Evolutionary conservation across 768 basidiomycete genomes (phyloP), one percentile per base, ranked within the genome.

Genomic region (Rossbeevera mucosa): DNA sequence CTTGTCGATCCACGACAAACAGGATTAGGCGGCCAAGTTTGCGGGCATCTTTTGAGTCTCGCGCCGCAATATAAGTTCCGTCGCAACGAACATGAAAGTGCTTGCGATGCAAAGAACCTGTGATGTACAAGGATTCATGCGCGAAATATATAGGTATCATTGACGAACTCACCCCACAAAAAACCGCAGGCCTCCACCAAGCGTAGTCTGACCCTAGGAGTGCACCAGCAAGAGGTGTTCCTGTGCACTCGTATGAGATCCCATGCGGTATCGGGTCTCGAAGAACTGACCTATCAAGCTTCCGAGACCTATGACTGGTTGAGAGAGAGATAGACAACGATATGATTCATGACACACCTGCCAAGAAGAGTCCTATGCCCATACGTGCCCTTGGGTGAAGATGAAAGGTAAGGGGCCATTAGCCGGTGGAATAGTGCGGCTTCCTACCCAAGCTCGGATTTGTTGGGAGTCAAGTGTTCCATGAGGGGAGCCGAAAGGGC

Each of bases 181-280:
- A 80, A 18, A 81, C 52, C 7, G 75, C 74, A 4, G 81, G 78
- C 43, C 72, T 70, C 78, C 79, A 82, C 83, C 83, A 85, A 2
- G 65, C 53, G 51, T 77, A 81, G 7, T 70, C 59, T n/a, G 71
- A 54, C 2, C 79, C 74, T 2, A 85, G 67, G n/a, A 84, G 67
- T 6, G 76, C 76, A 1, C 83, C 83, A 41, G 76, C 75, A 20
- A 82, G 74, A 8, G 83, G 82, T 0, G 79, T 76, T 13, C 81
- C 81, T 75, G 54, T 30, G 46, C 18, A 20, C 21, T 50, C 40
- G 21, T 62, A 60, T 18, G 64, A 59, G 22, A 69, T 51, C 9
- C 63, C 61, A 38, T 65, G 8, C 16, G 26, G 42, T 22, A 30
- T n/a, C 26, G 11, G 7, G 5, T 43, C 20, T 29, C 12, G 25